Evolutionary conservation across 306 rosid species (phyloP).

Genomic region (Argentina anserina): DNA sequence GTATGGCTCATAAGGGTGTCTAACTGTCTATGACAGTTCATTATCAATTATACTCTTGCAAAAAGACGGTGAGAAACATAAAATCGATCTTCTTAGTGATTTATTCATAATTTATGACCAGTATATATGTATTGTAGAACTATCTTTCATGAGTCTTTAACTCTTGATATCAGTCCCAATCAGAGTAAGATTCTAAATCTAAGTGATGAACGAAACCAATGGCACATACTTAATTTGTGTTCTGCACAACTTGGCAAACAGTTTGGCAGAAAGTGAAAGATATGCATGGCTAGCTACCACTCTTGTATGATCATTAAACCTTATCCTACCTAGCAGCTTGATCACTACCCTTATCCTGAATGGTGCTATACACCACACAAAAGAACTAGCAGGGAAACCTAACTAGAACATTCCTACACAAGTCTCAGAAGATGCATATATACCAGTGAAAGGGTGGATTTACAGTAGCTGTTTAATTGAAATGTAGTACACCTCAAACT

Average conservation of each 20-base stretch:
- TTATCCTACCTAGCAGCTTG: not conserved
- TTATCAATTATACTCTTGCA: not conserved
- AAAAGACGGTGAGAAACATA: not conserved
- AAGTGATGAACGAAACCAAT: not conserved
- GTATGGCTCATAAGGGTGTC: not conserved
- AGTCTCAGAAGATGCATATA: not conserved
- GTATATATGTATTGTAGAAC: not conserved
- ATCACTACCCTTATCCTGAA: slow-evolving; percentile 11
- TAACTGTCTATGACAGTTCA: not conserved
- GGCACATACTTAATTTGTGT: not conserved
- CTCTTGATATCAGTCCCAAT: not conserved
- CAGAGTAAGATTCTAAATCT: not conserved
- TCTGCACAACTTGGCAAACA: not conserved
- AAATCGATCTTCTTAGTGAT: not conserved
- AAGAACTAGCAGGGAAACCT: not conserved
- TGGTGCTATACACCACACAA: slow-evolving; percentile 6
- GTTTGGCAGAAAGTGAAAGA: slow-evolving; percentile 4
- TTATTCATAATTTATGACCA: not conserved
- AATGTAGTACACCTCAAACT: not conserved
- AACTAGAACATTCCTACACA: not conserved
- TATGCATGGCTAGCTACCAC: not conserved
- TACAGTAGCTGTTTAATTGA: not conserved
- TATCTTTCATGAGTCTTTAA: not conserved
- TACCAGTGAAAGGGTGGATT: not conserved
- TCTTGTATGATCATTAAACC: not conserved